Evolutionary conservation across 2,329 filamentous ascomycete species (phyloP), one percentile per base, ranked within the genome.

Genomic region (Bimuria novae-zelandiae): DNA sequence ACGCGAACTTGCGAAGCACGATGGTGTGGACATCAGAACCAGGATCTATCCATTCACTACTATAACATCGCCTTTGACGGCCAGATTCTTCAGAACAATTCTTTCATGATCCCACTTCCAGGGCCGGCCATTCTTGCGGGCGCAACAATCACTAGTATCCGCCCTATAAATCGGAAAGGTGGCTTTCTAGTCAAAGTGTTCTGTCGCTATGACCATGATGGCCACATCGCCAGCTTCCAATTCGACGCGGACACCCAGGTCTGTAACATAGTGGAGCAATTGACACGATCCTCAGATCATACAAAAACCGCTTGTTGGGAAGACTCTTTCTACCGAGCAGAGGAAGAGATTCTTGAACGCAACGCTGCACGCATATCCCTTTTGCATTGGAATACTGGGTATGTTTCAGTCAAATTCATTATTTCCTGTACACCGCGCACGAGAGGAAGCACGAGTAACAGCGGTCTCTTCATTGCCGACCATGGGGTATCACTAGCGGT

Each of bases 291-390:
- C 14, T 12, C 14, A 21, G 46, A 35, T 19, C 7, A 43, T 11
- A 23, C 23, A 5, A 36, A 27, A 16, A 37, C 49, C 3, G 23
- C 45, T 19, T 59, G 53, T 48, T 59, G 56, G 56, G 54, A 56
- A 41, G 54, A 56, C 32, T 48, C 51, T 11, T 56, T 44, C 25
- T 56, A 49, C 17, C 42, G 45, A n/a, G 30, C 23, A 4, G 11
- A 10, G 32, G 36, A 45, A 23, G 8, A 25, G 10, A n/a, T n/a
- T 22, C 7, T 22, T 14, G 36, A 30, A 21, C 2, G 36, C 21
- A 11, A 12, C 8, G 33, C 16, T n/a, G 10, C 11, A 16, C n/a
- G 32, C 6, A 19, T 40, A 2, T 35, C 35, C 22, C 23, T 56
- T 5, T n/a, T 25, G 22, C 49, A 49, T 21, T 10, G 49, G 3